Evolutionary conservation across 345 rosid species (phyloP), one percentile per base, ranked within the genome.

Genomic region (Pistacia integerrima): DNA sequence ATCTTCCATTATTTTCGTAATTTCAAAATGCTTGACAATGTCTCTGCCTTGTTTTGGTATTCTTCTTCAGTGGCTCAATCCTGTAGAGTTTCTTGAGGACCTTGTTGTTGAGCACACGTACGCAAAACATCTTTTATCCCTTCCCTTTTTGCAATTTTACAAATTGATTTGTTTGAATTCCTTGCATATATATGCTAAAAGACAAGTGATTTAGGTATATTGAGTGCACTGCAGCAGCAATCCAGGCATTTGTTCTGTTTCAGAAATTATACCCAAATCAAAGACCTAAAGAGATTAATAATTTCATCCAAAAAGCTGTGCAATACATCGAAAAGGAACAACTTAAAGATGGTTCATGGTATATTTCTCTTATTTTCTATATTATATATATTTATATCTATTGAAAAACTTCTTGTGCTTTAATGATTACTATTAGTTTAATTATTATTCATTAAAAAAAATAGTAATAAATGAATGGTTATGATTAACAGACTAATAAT

Each of bases 291-390:
- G 90, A 91, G 75, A 82, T 91, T 20, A 81, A 80, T 0, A 74
- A 28, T 51, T 87, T 78, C 77, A 82, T 89, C 8, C n/a, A 18
- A 10, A 87, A 85, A 38, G 91, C 82, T 0, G 81, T 76, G 3
- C 4, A 69, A 14, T 89, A 57, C 71, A 46, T 89, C 8, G 85
- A 85, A 78, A 38, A 58, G 64, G 69, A 76, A 70, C 91, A 89
- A 74, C 84, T 59, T 8, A 72, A 77, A 1, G 90, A 90, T 22
- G 92, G 92, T 67, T 87, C 86, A 67, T 89, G 95, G 90, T 86
- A 85, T 25, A 89, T 84, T 18, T 77, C 64, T 44, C 85, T 86
- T 89, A 86, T 87, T 22, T 64, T 85, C 41, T 85, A 86, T 65
- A 85, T 88, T 77, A 82, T 76, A 33, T 82, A 85, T 41, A 85